These are phyloP conservation scores for Zelopaecilomyces penicillatus DNA, from an alignment of 2,329 filamentous ascomycete species.

Conservation along the genomic window DNA sequence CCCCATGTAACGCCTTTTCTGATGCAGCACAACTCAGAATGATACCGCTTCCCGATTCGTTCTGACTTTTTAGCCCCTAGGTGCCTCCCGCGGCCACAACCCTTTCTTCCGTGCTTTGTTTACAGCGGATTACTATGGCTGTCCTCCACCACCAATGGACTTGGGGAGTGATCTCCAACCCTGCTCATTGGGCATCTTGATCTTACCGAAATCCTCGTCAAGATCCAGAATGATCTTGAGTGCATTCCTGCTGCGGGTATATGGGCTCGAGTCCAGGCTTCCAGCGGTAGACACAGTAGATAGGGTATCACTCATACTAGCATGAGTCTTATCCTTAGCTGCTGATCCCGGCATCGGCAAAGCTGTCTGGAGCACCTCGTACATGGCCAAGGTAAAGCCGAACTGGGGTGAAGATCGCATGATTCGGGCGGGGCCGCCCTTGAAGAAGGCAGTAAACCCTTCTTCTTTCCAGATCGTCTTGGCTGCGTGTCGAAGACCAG, in stretches of 20 bases:
- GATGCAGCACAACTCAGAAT: conserved; percentile 12
- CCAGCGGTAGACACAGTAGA: conserved; percentile 28
- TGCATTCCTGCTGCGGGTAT: conserved; percentile 68
- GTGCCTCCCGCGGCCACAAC: too few species aligned
- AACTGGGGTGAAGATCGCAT: conserved; percentile 94
- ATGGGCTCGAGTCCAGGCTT: conserved; percentile 37
- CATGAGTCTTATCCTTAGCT: conserved; percentile 42
- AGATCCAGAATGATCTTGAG: conserved; percentile 93
- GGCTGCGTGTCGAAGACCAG: conserved; percentile 76
- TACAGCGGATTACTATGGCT: neutral
- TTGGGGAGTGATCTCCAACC: conserved; percentile 46
- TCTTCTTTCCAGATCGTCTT: conserved; percentile 79
- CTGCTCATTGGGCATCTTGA: conserved; percentile 49
- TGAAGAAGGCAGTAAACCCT: conserved; percentile 95
- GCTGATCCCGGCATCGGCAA: conserved; percentile 63
- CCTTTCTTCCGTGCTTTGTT: too few species aligned
- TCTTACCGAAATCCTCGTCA: conserved; percentile 82
- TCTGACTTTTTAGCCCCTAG: too few species aligned
- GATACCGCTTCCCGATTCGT: too few species aligned
- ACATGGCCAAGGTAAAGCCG: conserved; percentile 91
- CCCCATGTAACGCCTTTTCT: conserved; percentile 10
- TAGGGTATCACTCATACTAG: conserved; percentile 55
- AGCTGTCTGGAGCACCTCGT: conserved; percentile 78
- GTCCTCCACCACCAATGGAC: conserved; percentile 35
- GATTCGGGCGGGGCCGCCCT: conserved; percentile 92